phyloP scores from a whole-genome alignment of 169 alveolate species.

The Eimeria necatrix region DNA sequence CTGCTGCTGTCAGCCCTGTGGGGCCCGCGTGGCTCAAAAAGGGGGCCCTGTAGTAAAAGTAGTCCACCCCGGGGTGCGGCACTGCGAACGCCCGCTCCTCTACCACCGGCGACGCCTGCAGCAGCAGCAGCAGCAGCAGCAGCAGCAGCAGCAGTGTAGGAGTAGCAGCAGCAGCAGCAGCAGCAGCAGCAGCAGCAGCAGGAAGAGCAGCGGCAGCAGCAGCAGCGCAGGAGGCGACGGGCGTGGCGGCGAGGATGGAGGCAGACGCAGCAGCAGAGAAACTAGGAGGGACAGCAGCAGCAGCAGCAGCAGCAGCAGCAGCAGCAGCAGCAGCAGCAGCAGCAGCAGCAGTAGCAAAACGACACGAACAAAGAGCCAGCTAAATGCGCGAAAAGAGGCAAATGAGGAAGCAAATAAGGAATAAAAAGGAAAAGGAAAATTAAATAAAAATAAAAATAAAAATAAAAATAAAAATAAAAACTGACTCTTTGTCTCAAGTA shows the following conservation, averaged over 20 bases:
- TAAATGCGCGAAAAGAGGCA: not conserved
- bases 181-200: no score
- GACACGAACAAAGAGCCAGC: not conserved
- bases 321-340: slow-evolving; percentile 39
- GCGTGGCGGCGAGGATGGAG: not conserved
- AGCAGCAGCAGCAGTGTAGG: no score
- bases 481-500: not conserved
- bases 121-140: not conserved
- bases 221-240: not conserved
- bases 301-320: slow-evolving; percentile 52
- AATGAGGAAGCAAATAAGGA: not conserved
- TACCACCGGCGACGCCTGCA: not conserved
- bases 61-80: slow-evolving; percentile 69
- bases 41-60: slow-evolving; percentile 18
- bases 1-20: not conserved
- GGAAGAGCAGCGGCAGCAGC: no score
- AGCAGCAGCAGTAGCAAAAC: slow-evolving; percentile 12
- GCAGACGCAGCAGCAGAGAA: no score
- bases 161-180: no score
- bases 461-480: not conserved
- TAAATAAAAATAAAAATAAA: no score
- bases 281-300: not conserved
- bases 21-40: slow-evolving; percentile 2
- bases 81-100: not conserved
- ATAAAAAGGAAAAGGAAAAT: not conserved